Percentiles rank a stretch among this genome's conserved stretches.
Conservation (phyloP, 805 yeast species). For the Brettanomyces sp. region DNA sequence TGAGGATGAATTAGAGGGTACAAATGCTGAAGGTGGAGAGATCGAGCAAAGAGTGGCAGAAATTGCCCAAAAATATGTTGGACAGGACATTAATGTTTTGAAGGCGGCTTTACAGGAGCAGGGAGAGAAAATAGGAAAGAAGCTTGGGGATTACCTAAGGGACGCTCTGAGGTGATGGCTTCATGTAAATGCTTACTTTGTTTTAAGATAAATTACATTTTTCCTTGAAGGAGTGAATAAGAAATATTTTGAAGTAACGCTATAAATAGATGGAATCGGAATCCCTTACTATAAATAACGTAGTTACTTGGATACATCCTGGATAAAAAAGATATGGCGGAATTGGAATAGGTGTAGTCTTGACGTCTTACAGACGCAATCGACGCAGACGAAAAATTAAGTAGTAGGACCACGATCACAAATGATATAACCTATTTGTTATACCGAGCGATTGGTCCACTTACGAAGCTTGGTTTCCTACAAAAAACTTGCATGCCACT, state of each 20-base stretch:
- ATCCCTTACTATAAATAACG: too few species aligned
- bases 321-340: too few species aligned
- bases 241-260: background rate
- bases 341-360: too few species aligned
- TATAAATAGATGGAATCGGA: too few species aligned
- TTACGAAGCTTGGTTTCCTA: too few species aligned
- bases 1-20: slow-evolving; percentile 9
- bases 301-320: too few species aligned
- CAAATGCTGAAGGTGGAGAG: slow-evolving; percentile 23
- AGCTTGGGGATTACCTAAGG: slow-evolving; percentile 67
- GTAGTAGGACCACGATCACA: too few species aligned
- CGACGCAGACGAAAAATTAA: too few species aligned
- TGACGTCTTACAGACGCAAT: too few species aligned
- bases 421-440: too few species aligned
- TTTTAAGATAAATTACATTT: background rate
- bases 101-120: slow-evolving; percentile 92
- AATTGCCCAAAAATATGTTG: slow-evolving; percentile 57
- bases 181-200: background rate
- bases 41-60: slow-evolving; percentile 47
- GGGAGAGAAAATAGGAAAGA: slow-evolving; percentile 74
- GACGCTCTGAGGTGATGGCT: slow-evolving; percentile 53
- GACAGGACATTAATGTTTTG: slow-evolving; percentile 79
- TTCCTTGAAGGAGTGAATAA: background rate
- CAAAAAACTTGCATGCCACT: too few species aligned
- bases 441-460: too few species aligned